Conservation (phyloP, 768 basidiomycete genomes). For the Amyloporia xantha region DNA sequence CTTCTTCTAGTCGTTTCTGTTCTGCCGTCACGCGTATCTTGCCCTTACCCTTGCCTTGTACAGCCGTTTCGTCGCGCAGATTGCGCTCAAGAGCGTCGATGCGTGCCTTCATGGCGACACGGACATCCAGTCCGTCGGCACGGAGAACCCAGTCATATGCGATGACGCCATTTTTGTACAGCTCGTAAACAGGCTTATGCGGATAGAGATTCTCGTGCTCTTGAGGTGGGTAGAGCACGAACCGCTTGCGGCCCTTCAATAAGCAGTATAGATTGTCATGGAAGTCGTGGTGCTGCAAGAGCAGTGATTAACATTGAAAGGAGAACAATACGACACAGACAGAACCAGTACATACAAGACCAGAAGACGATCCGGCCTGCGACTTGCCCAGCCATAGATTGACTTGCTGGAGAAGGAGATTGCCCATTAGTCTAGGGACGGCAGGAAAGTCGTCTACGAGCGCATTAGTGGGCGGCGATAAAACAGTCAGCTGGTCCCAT, state of each 20-base stretch:
- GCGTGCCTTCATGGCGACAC: conserved; percentile 18
- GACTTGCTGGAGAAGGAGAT: conserved; percentile 25
- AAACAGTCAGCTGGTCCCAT: conserved; percentile 19
- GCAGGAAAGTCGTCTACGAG: conserved; percentile 23
- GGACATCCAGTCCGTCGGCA: conserved; percentile 21
- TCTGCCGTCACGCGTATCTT: conserved; percentile 18
- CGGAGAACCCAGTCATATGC: conserved; percentile 22
- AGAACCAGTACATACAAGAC: conserved; percentile 17
- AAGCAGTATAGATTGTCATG: conserved; percentile 29
- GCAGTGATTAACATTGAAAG: too few relatives aligned
- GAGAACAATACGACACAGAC: not conserved
- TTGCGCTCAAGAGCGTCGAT: conserved; percentile 19
- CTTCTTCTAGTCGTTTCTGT: conserved; percentile 14
- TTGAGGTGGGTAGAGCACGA: conserved; percentile 25
- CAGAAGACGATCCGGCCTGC: conserved; percentile 23
- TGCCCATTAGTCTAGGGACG: conserved; percentile 23
- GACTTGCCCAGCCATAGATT: conserved; percentile 27
- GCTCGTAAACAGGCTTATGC: conserved; percentile 17
- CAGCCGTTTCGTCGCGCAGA: conserved; percentile 13
- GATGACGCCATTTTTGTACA: conserved; percentile 25
- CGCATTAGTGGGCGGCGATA: conserved; percentile 23
- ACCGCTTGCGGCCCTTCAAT: conserved; percentile 24
- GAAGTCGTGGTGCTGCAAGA: conserved; percentile 28
- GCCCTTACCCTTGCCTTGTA: conserved; percentile 10
- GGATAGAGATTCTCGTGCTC: conserved; percentile 20